Conservation (phyloP, 75 land plant genomes). For the Ceratopteris richardii region DNA sequence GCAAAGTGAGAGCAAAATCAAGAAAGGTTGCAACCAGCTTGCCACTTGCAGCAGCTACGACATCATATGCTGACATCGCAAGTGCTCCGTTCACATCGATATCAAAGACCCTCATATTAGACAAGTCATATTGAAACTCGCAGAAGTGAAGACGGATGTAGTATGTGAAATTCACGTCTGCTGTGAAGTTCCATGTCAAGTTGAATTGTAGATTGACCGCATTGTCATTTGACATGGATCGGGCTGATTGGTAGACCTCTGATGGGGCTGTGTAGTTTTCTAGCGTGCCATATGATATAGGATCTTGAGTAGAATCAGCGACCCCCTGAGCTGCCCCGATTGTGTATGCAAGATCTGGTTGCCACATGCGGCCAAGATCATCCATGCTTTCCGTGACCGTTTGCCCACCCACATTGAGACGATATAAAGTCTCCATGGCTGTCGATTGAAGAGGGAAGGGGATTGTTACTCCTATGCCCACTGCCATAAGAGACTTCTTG, state of each 20-base stretch:
- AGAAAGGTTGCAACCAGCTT: not conserved
- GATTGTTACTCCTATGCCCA: slow-evolving; percentile 6
- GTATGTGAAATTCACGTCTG: slow-evolving; percentile 60
- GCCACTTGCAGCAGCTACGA: slow-evolving; percentile 15
- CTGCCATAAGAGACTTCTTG: not conserved
- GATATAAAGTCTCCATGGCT: slow-evolving; percentile 55
- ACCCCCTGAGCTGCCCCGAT: slow-evolving; percentile 42
- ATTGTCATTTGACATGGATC: slow-evolving; percentile 50
- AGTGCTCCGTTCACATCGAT: slow-evolving; percentile 62
- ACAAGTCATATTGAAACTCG: slow-evolving; percentile 33
- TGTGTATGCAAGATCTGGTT: slow-evolving; percentile 36
- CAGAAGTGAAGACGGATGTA: slow-evolving; percentile 81
- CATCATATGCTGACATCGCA: slow-evolving; percentile 36
- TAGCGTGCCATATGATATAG: slow-evolving; percentile 11
- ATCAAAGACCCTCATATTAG: slow-evolving; percentile 56
- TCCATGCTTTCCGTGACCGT: slow-evolving; percentile 39
- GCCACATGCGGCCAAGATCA: slow-evolving; percentile 50
- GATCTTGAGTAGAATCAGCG: slow-evolving; percentile 18
- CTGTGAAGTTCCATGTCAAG: slow-evolving; percentile 54
- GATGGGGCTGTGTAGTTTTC: slow-evolving; percentile 56
- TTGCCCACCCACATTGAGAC: slow-evolving; percentile 81
- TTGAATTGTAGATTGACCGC: slow-evolving; percentile 40
- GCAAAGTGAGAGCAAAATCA: not conserved
- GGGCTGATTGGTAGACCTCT: slow-evolving; percentile 53
- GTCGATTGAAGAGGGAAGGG: slow-evolving; percentile 4